Evolutionary conservation across 163 green algal genomes (phyloP), one percentile per base, ranked within the genome.

Genomic region (Chloromonas sp.): DNA sequence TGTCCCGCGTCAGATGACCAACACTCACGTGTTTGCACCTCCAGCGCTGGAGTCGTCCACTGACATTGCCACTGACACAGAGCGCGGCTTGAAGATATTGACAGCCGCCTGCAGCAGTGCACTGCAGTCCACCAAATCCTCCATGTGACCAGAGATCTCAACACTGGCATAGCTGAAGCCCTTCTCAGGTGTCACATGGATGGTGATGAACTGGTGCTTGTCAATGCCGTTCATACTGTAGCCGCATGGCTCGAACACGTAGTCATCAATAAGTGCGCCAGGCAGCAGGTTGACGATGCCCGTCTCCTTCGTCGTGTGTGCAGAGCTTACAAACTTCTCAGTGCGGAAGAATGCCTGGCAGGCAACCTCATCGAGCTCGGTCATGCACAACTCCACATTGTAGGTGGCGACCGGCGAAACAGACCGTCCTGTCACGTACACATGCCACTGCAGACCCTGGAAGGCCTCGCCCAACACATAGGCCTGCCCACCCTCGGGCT

Each of bases 151-250:
- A 1, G 87, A 89, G 2, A 98, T 83, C 91, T 99, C 97, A 60
- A 98, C 92, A 71, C 90, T 96, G 2, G 97, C 96, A 83, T 99
- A 99, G 78, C 87, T 95, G 88, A 96, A 98, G 83, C 89, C 91
- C 2, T 94, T 91, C 92, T 99, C 97, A 0, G 97, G 97, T 0
- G 97, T 99, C 90, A 99, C 95, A 89, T 99, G 97, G 82, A 99
- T 98, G 79, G 97, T 99, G 70, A 95, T 95, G 88, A 97, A 95
- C 58, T 91, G 91, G 0, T 60, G 87, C 13, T 86, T 93, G 60
- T 95, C 86, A 58, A 99, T 93, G 71, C 94, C 95, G 86, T 99
- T 99, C 96, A 99, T 99, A 78, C 91, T 97, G 94, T 99, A 99
- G 79, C 97, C 97, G 91, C 97, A 99, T 1, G 97, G 97, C 89